Evolutionary conservation across 2,329 filamentous ascomycete genomes (phyloP), one percentile per base, ranked within the genome.

Genomic region (Fusarium pseudonygamai): DNA sequence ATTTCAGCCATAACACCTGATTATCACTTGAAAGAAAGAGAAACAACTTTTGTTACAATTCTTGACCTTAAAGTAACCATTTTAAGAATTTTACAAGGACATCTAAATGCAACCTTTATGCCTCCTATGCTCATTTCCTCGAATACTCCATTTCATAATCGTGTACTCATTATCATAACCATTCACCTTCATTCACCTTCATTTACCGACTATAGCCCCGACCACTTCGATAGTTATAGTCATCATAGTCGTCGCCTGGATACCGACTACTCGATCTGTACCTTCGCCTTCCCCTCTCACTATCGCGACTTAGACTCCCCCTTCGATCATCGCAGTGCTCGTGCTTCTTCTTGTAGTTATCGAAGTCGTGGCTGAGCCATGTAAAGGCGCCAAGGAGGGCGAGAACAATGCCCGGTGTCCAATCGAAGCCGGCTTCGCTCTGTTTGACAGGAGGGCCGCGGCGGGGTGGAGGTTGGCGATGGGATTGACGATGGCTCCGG

Each of bases 291-390:
- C 70, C 72, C 26, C 72, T 66, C 5, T 66, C 72, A 34, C 67
- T 65, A 37, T 75, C 74, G 18, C 63, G 63, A 24, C 61, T 61
- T 32, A 43, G 52, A 14, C 37, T 34, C 6, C 42, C 40, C 22
- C 36, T 63, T 22, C 24, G 28, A 20, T 67, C 57, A 43, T 43
- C 56, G 12, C 42, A 32, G 26, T 50, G 32, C 20, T 69, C 65
- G 30, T 67, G 64, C 14, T 30, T 66, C 53, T 64, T 61, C 36
- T 60, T 64, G 42, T 73, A 72, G 22, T 45, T 65, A 16, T 78
- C 67, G 36, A 78, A 82, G 67, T 85, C 83, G 68, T 84, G 81
- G 64, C 83, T 82, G 73, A 84, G 83, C n/a, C 77, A 75, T 3
- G 83, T 74, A 20, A 80, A 75, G 24, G 81, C 76, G 11, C 81